Evolutionary conservation across 257 asterid species (phyloP), one percentile per base, ranked within the genome.

Genomic region (Thymus mandschuricus): DNA sequence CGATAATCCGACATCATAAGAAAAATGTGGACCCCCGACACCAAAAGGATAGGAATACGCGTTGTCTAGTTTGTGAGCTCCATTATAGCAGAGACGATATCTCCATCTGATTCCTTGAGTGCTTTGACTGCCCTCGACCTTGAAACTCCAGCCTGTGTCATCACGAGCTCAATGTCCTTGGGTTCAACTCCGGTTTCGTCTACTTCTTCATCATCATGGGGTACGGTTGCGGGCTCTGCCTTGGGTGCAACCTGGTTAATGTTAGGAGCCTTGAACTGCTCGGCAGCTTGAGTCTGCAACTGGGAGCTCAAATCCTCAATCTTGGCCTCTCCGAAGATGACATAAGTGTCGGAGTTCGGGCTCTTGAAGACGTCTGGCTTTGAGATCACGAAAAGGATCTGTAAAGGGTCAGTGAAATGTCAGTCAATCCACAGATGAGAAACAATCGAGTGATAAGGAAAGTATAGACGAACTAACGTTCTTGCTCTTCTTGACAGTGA

Each of bases 1-100:
- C 55, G 8, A 34, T 48, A 57, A 68, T 43, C 29, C 59, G 35
- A 65, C 15, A 71, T 71, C 43, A 11, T 57, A 46, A 64, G 60
- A 30, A 54, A 64, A 27, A 4, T 27, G 5, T 46, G 6, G 40
- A 34, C 57, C 27, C 68, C 38, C n/a, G 50, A 74, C 62, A 12
- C 10, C 51, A 7, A 72, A 15, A 52, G 31, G 41, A 72, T 48
- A 49, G 38, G 64, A 27, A 35, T 28, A 52, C 56, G 35, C 7
- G 0, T 11, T 35, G 21, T 48, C 86, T 88, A 88, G 70, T 79
- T 88, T 10, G 90, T 88, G 75, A 89, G 94, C 78, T 87, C 95
- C 92, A 86, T 82, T 59, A 89, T 87, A 66, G 95, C 92, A 3
- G 90, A 68, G 30, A 87, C 96, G n/a, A 87, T 86, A 71, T 86